These are phyloP conservation scores for Coniella lustricola DNA, from an alignment of 2,329 filamentous ascomycete genomes.

Conservation along the genomic window DNA sequence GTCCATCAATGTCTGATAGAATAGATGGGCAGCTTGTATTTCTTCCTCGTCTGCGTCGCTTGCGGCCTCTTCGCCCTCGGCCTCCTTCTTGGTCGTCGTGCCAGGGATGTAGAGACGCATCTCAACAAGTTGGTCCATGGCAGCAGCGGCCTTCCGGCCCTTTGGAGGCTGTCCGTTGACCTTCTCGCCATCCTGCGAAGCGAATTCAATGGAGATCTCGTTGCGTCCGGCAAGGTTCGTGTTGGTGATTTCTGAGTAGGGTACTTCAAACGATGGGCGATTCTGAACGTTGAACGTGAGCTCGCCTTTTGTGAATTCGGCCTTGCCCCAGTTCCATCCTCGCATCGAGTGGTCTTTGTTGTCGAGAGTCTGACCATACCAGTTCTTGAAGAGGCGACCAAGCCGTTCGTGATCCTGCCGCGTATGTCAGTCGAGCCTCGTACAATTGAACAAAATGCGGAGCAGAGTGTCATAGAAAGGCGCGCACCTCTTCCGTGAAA, in stretches of 20 bases:
- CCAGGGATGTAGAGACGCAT: constrained; percentile 99
- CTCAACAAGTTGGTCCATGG: constrained; percentile 88
- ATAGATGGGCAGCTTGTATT: constrained; percentile 92
- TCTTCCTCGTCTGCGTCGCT: constrained; percentile 67
- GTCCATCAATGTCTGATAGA: constrained; percentile 96
- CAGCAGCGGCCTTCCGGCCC: constrained; percentile 84
- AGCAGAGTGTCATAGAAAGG: neutral
- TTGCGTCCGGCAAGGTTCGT: constrained; percentile 97
- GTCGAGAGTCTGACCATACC: constrained; percentile 92
- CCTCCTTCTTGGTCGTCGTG: constrained; percentile 70
- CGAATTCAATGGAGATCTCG: constrained; percentile 93
- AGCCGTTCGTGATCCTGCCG: constrained; percentile 81
- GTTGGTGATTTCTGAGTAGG: constrained; percentile 95
- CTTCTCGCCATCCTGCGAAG: constrained; percentile 65
- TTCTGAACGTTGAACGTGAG: constrained; percentile 96
- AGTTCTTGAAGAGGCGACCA: constrained; percentile 90
- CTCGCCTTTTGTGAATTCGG: constrained; percentile 92
- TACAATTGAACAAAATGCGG: neutral
- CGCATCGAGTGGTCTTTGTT: constrained; percentile 89
- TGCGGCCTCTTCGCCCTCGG: constrained; percentile 65
- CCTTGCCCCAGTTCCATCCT: constrained; percentile 99
- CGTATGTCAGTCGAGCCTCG: constrained; percentile 16
- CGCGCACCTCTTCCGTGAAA: constrained; percentile 71
- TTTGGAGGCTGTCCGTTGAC: constrained; percentile 71
- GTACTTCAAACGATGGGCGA: constrained; percentile 90